Percentiles rank a stretch among this genome's conserved stretches.
These are phyloP conservation scores for Atalantia buxifolia DNA, from an alignment of 345 rosid genomes.

Conservation along the genomic window DNA sequence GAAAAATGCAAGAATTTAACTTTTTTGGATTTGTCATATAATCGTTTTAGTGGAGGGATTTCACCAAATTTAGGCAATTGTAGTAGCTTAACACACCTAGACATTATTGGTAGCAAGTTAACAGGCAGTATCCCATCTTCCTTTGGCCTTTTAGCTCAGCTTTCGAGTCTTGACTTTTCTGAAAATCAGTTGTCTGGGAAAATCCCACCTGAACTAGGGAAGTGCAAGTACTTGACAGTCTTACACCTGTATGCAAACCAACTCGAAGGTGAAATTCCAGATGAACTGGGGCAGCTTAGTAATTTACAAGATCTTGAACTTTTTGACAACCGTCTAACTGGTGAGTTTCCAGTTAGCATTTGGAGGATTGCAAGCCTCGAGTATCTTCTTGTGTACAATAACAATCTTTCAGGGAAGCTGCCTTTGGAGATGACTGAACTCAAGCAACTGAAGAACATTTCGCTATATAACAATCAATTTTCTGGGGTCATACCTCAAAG, in stretches of 20 bases:
- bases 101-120: slow-evolving; percentile 42
- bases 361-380: slow-evolving; percentile 65
- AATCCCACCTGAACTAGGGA: slow-evolving; percentile 67
- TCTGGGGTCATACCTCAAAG: slow-evolving; percentile 55
- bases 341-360: slow-evolving; percentile 66
- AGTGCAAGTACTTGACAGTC: slow-evolving; percentile 51
- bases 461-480: slow-evolving; percentile 54
- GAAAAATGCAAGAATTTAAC: slow-evolving; percentile 43
- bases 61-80: slow-evolving; percentile 60
- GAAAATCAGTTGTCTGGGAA: slow-evolving; percentile 64
- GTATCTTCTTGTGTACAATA: slow-evolving; percentile 48
- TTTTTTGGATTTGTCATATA: slow-evolving; percentile 54
- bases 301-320: slow-evolving; percentile 51
- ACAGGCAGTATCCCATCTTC: slow-evolving; percentile 67
- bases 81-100: slow-evolving; percentile 41
- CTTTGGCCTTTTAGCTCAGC: slow-evolving; percentile 46
- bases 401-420: slow-evolving; percentile 66
- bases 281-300: slow-evolving; percentile 47
- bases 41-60: slow-evolving; percentile 50
- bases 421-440: slow-evolving; percentile 64
- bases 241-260: slow-evolving; percentile 48
- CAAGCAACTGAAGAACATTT: slow-evolving; percentile 43
- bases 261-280: slow-evolving; percentile 67
- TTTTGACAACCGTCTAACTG: slow-evolving; percentile 55
- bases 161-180: slow-evolving; percentile 49